These are phyloP conservation scores for Umbelopsis sp. DNA, from an alignment of 371 early-diverging fungal species.

Conservation along the genomic window DNA sequence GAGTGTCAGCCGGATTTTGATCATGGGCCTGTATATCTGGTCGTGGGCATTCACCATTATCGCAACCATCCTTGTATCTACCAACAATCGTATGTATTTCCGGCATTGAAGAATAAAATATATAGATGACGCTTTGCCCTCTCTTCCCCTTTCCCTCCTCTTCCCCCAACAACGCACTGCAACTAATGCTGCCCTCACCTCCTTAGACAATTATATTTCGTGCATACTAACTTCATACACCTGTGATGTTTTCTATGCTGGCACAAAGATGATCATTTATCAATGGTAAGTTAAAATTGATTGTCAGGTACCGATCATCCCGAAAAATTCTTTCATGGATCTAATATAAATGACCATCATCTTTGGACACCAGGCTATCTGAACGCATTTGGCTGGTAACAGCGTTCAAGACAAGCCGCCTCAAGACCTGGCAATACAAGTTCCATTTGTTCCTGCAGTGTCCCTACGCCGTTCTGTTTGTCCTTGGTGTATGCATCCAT, in stretches of 20 bases:
- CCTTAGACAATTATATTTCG: constrained; percentile 32
- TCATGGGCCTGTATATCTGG: constrained; percentile 38
- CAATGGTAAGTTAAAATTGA: constrained; percentile 26
- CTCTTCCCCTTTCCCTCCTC: background rate
- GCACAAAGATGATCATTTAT: constrained; percentile 39
- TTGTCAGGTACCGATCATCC: background rate
- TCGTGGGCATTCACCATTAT: constrained; percentile 52
- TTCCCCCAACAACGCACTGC: background rate
- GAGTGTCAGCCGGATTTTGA: constrained; percentile 47
- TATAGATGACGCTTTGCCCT: constrained; percentile 13
- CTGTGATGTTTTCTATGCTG: constrained; percentile 38
- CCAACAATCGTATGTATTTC: constrained; percentile 36
- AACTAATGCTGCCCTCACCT: background rate
- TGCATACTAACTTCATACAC: constrained; percentile 34
- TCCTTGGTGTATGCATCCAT: constrained; percentile 41
- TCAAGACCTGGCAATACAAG: constrained; percentile 47
- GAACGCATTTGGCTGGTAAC: constrained; percentile 52
- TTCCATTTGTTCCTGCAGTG: constrained; percentile 40
- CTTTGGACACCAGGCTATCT: constrained; percentile 37
- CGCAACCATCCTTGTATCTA: constrained; percentile 46
- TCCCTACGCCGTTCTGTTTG: constrained; percentile 53
- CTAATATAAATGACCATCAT: background rate
- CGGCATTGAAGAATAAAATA: background rate
- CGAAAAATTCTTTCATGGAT: background rate
- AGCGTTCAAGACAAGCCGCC: constrained; percentile 44